Evolutionary conservation across 495 filamentous ascomycete species (phyloP), one percentile per base, ranked within the genome.

Genomic region (Penicillium diatomitis): DNA sequence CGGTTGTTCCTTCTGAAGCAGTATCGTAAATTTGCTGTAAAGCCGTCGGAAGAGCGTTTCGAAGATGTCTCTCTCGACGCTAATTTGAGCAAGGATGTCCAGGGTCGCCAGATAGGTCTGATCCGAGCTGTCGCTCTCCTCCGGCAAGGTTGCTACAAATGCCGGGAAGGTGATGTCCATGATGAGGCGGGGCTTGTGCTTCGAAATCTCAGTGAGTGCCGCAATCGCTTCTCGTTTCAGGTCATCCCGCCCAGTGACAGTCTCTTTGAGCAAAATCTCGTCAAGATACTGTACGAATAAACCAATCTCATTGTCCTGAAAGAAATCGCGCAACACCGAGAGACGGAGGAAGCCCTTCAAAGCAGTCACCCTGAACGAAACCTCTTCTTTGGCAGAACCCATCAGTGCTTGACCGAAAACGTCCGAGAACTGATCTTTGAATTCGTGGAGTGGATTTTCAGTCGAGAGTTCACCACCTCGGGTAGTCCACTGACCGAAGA

Each of bases 161-260:
- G 80, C 79, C 9, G 85, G 85, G 63, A 88, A 82, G 0, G 84
- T 85, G 32, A 82, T 81, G 43, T 86, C 76, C 63, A 85, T 78
- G 12, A 88, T 81, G 28, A 84, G 60, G n/a, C 75, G 73, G 8
- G 83, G 79, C 53, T 82, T 84, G 44, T 80, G 71, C 51, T 76
- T 82, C 6, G 84, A 84, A 42, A 88, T 75, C 32, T 82, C 76
- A 7, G 78, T 72, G 38, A 88, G 67, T 38, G 77, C 76, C 39
- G 73, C 61, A 42, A 88, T 79, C n/a, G 85, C 80, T 56, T 81
- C 76, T 35, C 78, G 75, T 54, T 79, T 78, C 47, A 84, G 60
- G 47, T 83, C 73, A 52, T 77, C 73, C 44, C 74, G 72, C 40
- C 80, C 75, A 48, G 74, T 62, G 31, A 78, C 68, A 45, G 79